These are phyloP conservation scores for Rhododendron ovatum DNA, from an alignment of 148 eudicot genomes.

Conservation along the genomic window DNA sequence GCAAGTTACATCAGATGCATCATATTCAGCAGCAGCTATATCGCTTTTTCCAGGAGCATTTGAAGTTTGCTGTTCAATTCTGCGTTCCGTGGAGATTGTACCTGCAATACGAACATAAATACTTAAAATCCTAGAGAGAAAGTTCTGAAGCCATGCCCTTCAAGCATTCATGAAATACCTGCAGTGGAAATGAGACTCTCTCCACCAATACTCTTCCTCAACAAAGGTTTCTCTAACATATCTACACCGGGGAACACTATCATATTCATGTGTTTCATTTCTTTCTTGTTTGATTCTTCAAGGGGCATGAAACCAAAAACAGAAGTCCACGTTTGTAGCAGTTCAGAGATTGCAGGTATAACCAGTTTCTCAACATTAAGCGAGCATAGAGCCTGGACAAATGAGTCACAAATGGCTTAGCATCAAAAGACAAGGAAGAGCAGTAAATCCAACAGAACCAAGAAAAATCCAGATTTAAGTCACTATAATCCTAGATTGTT, in stretches of 20 bases:
- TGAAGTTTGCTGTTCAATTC: slow-evolving; percentile 3
- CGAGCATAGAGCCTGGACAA: slow-evolving; percentile 64
- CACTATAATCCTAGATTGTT: background rate
- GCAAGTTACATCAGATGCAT: slow-evolving; percentile 22
- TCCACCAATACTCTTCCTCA: slow-evolving; percentile 11
- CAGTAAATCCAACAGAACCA: background rate
- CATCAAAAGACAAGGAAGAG: background rate
- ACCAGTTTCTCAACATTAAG: slow-evolving; percentile 74
- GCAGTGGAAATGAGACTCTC: slow-evolving; percentile 13
- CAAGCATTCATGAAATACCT: slow-evolving; percentile 33
- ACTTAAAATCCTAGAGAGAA: background rate
- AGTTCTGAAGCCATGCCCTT: background rate
- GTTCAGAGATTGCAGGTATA: slow-evolving; percentile 84
- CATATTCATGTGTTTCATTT: slow-evolving; percentile 51
- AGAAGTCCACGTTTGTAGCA: slow-evolving; percentile 73
- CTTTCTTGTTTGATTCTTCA: slow-evolving; percentile 45
- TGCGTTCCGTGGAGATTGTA: slow-evolving; percentile 13
- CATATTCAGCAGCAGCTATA: slow-evolving; percentile 14
- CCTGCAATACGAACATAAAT: slow-evolving; percentile 5
- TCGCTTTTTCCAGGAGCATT: slow-evolving; percentile 2
- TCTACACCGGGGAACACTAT: slow-evolving; percentile 60
- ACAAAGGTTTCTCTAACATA: slow-evolving; percentile 64
- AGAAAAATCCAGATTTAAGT: background rate
- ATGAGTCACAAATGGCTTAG: background rate
- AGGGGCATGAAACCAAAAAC: slow-evolving; percentile 75